A percentile compares a stretch with the other conserved stretches of the same genome.
phyloP scores from a whole-genome alignment of 1,284 basidiomycete species.

The Ganoderma leucocontextum region DNA sequence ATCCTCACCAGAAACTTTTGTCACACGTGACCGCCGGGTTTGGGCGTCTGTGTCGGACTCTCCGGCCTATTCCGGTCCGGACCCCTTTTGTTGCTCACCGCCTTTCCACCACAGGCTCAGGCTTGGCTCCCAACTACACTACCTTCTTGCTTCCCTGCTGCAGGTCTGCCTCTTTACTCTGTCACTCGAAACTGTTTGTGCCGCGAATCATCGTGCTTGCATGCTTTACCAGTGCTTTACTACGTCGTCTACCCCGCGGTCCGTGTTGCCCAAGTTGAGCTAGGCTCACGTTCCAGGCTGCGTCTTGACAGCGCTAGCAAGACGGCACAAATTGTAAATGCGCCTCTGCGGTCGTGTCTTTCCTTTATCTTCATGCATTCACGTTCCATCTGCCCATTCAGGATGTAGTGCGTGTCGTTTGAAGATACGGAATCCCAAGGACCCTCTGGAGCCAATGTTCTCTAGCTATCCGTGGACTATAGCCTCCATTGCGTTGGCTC shows the following conservation, averaged over 20 bases:
- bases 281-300: not conserved
- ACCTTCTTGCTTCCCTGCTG: not conserved
- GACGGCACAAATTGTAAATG: not conserved
- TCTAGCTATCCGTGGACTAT: not conserved
- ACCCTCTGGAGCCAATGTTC: not conserved
- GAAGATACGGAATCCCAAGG: not conserved
- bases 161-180: not conserved
- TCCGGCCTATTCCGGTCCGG: not conserved
- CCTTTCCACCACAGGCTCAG: not conserved
- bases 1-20: conserved; percentile 27
- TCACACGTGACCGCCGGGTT: not conserved
- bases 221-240: not conserved
- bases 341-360: not conserved
- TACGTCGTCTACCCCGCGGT: not conserved
- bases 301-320: conserved; percentile 1
- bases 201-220: not conserved
- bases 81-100: not conserved
- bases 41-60: not conserved
- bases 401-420: not conserved
- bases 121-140: not conserved
- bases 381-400: not conserved
- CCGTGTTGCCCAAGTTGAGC: not conserved
- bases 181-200: not conserved
- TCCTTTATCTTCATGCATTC: not conserved
- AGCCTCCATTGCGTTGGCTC: not conserved